Conservation (phyloP, 345 rosid species). For the Lumnitzera littorea region DNA sequence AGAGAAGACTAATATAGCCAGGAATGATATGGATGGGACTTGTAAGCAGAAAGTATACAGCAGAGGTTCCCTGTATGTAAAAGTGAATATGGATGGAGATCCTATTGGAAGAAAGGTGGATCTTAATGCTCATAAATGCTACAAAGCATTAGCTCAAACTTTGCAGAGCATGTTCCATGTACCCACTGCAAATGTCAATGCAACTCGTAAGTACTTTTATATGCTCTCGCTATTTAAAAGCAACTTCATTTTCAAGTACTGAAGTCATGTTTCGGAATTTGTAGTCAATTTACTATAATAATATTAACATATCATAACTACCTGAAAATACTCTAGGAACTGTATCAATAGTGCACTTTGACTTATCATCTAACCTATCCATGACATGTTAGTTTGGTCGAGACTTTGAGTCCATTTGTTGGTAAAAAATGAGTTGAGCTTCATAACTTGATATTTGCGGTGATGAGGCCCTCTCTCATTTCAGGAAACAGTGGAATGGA, state of each 20-base stretch:
- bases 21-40: constrained; percentile 18
- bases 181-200: constrained; percentile 22
- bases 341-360: too few relatives aligned
- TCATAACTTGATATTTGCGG: too few relatives aligned
- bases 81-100: constrained; percentile 95
- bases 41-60: constrained; percentile 15
- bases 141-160: constrained; percentile 55
- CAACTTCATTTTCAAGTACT: constrained; percentile 2
- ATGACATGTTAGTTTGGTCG: too few relatives aligned
- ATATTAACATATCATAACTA: too few relatives aligned
- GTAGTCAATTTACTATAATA: too few relatives aligned
- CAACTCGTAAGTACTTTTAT: constrained; percentile 29
- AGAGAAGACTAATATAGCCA: constrained; percentile 20
- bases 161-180: constrained; percentile 69
- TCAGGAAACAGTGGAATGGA: constrained; percentile 32
- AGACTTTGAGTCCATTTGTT: too few relatives aligned
- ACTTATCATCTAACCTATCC: too few relatives aligned
- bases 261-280: background rate
- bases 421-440: too few relatives aligned
- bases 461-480: constrained; percentile 1
- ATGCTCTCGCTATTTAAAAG: constrained; percentile 3
- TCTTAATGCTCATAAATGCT: constrained; percentile 61
- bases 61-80: constrained; percentile 55
- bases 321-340: too few relatives aligned
- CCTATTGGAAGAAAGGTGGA: constrained; percentile 88